These are phyloP conservation scores for Stellera chamaejasme DNA, from an alignment of 345 rosid genomes.

Conservation along the genomic window DNA sequence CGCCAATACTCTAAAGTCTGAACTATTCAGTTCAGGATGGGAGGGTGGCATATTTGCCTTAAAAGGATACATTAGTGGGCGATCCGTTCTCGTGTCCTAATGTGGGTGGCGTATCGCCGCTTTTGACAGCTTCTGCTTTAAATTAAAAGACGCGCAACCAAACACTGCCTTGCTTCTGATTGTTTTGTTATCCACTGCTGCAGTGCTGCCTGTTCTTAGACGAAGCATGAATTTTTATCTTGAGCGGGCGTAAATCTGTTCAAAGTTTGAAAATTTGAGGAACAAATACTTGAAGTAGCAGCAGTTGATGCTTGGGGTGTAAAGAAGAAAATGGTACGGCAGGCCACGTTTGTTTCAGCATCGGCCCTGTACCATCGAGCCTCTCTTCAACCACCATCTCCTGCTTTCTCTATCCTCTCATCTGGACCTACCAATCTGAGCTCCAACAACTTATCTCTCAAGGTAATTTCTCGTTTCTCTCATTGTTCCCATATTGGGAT, in stretches of 20 bases:
- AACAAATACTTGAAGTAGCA: background rate
- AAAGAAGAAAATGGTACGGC: slow-evolving; percentile 42
- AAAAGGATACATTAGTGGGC: no score
- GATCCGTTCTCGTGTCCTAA: no score
- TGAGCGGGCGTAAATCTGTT: slow-evolving; percentile 7
- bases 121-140: no score
- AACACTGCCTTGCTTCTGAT: no score
- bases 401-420: slow-evolving; percentile 12
- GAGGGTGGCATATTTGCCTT: no score
- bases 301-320: slow-evolving; percentile 8
- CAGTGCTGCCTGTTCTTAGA: no score
- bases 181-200: no score
- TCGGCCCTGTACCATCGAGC: slow-evolving; percentile 24
- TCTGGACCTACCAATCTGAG: slow-evolving; percentile 20
- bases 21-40: no score
- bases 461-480: slow-evolving; percentile 23
- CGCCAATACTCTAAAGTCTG: no score
- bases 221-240: slow-evolving; percentile 11
- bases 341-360: slow-evolving; percentile 26
- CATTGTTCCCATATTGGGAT: no score
- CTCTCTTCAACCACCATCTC: slow-evolving; percentile 13
- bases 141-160: no score
- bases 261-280: background rate
- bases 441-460: slow-evolving; percentile 25
- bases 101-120: no score